phyloP scores from a whole-genome alignment of 225 moss, liverwort and hornwort species.

The Polytrichum commune region DNA sequence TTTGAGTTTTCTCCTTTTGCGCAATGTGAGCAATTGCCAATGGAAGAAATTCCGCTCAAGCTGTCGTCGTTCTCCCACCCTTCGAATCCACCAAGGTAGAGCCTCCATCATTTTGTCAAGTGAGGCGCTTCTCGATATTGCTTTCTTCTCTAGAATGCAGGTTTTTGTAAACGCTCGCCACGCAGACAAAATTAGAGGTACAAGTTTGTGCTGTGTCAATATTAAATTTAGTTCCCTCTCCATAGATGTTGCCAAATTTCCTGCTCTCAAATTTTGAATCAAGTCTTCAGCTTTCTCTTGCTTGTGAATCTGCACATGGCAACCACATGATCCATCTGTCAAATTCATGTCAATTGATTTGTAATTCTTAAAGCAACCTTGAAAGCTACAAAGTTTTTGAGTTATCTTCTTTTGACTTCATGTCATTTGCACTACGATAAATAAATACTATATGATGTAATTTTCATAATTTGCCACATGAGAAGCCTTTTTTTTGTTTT shows the following conservation, averaged over 20 bases:
- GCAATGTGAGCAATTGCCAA: constrained; percentile 70
- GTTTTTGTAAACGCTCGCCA: constrained; percentile 77
- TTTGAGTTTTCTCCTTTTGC: constrained; percentile 9
- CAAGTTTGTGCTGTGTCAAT: constrained; percentile 45
- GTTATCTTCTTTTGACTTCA: background rate
- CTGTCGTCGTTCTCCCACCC: constrained; percentile 63
- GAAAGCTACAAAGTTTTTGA: background rate
- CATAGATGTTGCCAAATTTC: constrained; percentile 14
- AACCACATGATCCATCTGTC: background rate
- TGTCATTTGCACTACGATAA: background rate
- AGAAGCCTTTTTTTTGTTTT: background rate
- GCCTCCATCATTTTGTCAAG: constrained; percentile 74
- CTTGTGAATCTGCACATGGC: constrained; percentile 27
- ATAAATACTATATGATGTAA: background rate
- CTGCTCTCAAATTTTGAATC: constrained; percentile 26
- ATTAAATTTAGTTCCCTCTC: constrained; percentile 22
- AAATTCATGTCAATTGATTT: background rate
- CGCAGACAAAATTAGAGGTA: constrained; percentile 62
- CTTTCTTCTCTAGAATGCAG: constrained; percentile 48
- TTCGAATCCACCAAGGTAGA: constrained; percentile 89
- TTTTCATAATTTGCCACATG: background rate
- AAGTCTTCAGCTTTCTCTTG: constrained; percentile 31
- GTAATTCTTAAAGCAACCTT: background rate
- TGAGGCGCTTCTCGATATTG: constrained; percentile 43
- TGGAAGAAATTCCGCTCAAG: constrained; percentile 73